Base-by-base conservation (phyloP, 345 rosid genomes). In the Melaleuca quinquenervia region DNA sequence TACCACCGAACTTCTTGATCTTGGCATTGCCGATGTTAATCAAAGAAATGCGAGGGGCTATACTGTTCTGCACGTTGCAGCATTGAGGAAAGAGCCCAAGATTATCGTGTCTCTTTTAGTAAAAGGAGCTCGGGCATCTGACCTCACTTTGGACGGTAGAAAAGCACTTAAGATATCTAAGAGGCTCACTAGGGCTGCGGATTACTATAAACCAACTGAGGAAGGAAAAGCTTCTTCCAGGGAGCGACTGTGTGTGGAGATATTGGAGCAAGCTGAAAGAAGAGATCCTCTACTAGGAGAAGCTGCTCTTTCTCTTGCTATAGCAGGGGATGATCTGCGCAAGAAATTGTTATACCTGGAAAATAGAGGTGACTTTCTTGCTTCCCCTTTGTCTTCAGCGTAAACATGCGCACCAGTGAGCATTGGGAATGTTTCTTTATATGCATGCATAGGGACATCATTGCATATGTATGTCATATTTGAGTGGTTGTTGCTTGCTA, bases 11-110 rank as follows among this genome's bases (percentile, higher is more conserved):
- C 93, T 96, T 83, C 91, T 96, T 24, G 96, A 96, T 87, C 89
- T 94, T 27, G 98, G 92, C 82, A 89, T 94, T 48, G 96, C 98
- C 10, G 95, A 95, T 86, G 94, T 93, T 44, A 94, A 95, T 83
- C 82, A 49, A 24, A 91, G 91, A 87, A 94, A 94, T 83, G 83
- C 88, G 41, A 92, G 96, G 85, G 99, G 98, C 3, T 94, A 92
- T 86, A 93, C 96, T 0, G 95, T 95, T 87, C 92, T 96, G 70
- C 99, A 95, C 51, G 90, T 93, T 88, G 96, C 98, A 80, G 96
- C 99, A 22, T 92, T 90, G 92, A 82, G 98, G 86, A 96, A 91
- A 82, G 98, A 95, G 82, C 99, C 99, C 52, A 92, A 91, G 90
- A 90, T 96, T 85, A 92, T 95, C 27, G 94, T 92, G 2, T 92